These are phyloP conservation scores for Phytophthora crassamura DNA, from an alignment of 352 stramenopile genomes.

Conservation along the genomic window DNA sequence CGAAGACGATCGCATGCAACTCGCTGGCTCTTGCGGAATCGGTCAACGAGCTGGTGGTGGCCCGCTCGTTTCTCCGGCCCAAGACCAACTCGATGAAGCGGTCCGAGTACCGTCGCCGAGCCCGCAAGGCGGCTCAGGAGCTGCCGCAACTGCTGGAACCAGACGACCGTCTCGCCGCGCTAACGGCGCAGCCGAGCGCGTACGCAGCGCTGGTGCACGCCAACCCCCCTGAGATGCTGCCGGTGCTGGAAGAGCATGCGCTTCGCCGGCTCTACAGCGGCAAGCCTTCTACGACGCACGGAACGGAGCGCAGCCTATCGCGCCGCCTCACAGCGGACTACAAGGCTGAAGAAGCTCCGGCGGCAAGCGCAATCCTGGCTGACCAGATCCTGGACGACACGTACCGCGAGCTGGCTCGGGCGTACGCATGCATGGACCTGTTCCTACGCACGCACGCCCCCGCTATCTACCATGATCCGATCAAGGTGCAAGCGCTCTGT, in stretches of 20 bases:
- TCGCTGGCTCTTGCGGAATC: not conserved
- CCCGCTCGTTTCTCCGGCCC: too few species aligned
- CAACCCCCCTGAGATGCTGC: too few species aligned
- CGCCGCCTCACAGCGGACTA: too few species aligned
- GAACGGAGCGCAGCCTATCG: not conserved
- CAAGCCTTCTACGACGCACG: not conserved
- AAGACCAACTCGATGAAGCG: too few species aligned
- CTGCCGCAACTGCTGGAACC: not conserved
- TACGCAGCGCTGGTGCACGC: too few species aligned
- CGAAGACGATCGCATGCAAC: not conserved
- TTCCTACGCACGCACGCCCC: slow-evolving; percentile 2
- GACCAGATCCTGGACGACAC: not conserved
- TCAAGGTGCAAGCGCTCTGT: slow-evolving; percentile 4
- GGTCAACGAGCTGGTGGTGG: too few species aligned
- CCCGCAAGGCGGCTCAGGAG: too few species aligned
- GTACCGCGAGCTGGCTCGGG: not conserved
- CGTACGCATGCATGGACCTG: slow-evolving; percentile 1
- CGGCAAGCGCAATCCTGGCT: not conserved
- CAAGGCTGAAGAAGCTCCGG: too few species aligned
- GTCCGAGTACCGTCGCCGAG: too few species aligned
- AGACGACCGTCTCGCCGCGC: not conserved
- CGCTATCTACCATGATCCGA: slow-evolving; percentile 1
- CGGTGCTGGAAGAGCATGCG: slow-evolving; percentile 1
- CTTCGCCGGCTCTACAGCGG: slow-evolving; percentile 6
- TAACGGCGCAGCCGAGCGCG: not conserved